These are phyloP conservation scores for Ampelocalamus luodianensis DNA, from an alignment of 176 grass and related monocot species.

Conservation along the genomic window DNA sequence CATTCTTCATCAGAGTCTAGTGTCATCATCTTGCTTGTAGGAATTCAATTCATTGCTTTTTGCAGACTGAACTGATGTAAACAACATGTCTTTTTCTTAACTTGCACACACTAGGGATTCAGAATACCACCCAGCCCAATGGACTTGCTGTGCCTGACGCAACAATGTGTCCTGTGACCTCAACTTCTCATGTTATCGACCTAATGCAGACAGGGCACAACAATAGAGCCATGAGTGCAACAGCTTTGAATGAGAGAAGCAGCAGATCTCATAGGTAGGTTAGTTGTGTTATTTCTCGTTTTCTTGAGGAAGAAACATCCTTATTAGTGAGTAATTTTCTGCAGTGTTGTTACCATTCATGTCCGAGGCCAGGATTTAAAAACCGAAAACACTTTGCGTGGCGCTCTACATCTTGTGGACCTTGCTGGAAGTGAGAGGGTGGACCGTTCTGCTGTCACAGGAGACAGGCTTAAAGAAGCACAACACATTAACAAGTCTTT, in stretches of 20 bases:
- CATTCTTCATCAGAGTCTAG: slow-evolving; percentile 15
- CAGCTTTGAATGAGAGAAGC: slow-evolving; percentile 91
- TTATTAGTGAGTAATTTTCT: slow-evolving; percentile 33
- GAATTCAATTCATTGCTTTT: slow-evolving; percentile 28
- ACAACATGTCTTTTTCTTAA: slow-evolving; percentile 60
- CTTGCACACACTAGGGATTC: slow-evolving; percentile 74
- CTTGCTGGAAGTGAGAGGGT: slow-evolving; percentile 88
- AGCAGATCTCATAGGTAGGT: slow-evolving; percentile 88
- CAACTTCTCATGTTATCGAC: slow-evolving; percentile 80
- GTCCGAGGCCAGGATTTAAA: slow-evolving; percentile 67
- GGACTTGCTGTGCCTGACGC: slow-evolving; percentile 84
- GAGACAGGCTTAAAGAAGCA: slow-evolving; percentile 88
- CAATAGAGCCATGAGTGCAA: slow-evolving; percentile 81
- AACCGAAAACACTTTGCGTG: slow-evolving; percentile 56
- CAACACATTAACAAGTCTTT: slow-evolving; percentile 92
- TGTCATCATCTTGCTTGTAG: slow-evolving; percentile 22
- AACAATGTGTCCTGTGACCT: slow-evolving; percentile 72
- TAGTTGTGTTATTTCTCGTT: slow-evolving; percentile 27
- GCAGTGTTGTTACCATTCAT: slow-evolving; percentile 86
- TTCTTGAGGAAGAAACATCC: slow-evolving; percentile 9
- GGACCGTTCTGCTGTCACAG: slow-evolving; percentile 76
- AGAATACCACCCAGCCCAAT: slow-evolving; percentile 71
- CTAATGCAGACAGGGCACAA: slow-evolving; percentile 76
- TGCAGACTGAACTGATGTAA: slow-evolving; percentile 11
- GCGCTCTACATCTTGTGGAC: slow-evolving; percentile 83